Conservation (phyloP, 495 filamentous ascomycete species). For the Podospora comata region DNA sequence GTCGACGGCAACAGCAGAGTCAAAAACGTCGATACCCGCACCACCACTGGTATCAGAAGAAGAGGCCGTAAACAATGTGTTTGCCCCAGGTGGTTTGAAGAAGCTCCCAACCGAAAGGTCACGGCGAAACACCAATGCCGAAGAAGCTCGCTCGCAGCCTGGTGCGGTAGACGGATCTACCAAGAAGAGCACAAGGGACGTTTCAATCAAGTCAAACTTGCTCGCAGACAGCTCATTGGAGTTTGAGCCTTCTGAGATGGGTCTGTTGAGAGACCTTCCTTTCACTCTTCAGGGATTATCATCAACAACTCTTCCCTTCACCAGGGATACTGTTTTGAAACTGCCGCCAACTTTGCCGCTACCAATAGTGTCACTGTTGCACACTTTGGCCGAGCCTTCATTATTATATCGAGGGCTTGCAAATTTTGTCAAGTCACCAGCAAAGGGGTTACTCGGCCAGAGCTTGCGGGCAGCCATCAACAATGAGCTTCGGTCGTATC, state of each 20-base stretch:
- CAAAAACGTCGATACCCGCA: constrained; percentile 27
- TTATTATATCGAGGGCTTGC: constrained; percentile 79
- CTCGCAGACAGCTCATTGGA: constrained; percentile 51
- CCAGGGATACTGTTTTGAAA: constrained; percentile 59
- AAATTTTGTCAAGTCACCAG: constrained; percentile 69
- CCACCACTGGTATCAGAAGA: constrained; percentile 32
- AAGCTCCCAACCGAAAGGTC: constrained; percentile 37
- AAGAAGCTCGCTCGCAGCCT: constrained; percentile 16
- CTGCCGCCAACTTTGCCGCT: constrained; percentile 75
- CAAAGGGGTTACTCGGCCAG: constrained; percentile 74
- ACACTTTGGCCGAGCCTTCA: constrained; percentile 89
- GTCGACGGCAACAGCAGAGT: constrained; percentile 15
- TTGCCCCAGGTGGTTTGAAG: constrained; percentile 52
- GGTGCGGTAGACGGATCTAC: constrained; percentile 17
- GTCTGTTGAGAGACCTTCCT: constrained; percentile 84
- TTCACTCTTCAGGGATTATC: constrained; percentile 94
- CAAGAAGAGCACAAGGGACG: constrained; percentile 36
- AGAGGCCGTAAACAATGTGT: constrained; percentile 51
- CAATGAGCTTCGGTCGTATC: constrained; percentile 80
- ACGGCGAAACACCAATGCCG: constrained; percentile 25
- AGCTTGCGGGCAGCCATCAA: constrained; percentile 88
- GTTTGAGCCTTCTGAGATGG: constrained; percentile 60
- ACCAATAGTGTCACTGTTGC: constrained; percentile 81
- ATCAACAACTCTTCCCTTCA: constrained; percentile 76
- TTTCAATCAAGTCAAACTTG: constrained; percentile 50